These are phyloP conservation scores for Mortierella polycephala DNA, from an alignment of 371 early-diverging fungal species.

Conservation along the genomic window DNA sequence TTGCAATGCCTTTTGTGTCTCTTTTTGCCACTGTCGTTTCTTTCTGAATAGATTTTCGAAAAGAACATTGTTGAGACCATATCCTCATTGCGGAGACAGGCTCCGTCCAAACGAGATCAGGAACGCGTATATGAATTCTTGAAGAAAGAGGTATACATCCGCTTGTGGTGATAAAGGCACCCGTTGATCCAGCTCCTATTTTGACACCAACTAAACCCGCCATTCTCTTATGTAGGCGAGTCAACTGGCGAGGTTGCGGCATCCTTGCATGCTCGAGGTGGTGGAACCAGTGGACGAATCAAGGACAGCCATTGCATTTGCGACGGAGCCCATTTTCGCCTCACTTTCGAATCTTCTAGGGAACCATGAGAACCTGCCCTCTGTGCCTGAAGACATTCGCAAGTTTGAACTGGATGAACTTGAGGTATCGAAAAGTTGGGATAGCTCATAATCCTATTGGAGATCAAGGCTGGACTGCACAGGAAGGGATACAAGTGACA, in stretches of 20 bases:
- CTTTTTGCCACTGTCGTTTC: neutral
- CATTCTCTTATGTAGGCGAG: slow-evolving; percentile 61
- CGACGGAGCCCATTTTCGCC: slow-evolving; percentile 79
- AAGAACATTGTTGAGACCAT: slow-evolving; percentile 72
- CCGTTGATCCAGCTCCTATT: neutral
- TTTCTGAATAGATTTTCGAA: slow-evolving; percentile 69
- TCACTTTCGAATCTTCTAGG: slow-evolving; percentile 75
- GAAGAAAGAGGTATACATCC: slow-evolving; percentile 67
- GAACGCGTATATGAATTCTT: slow-evolving; percentile 69
- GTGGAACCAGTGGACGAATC: slow-evolving; percentile 86
- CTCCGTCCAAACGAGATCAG: slow-evolving; percentile 61
- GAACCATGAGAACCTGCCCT: slow-evolving; percentile 61
- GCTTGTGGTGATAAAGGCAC: too few species aligned
- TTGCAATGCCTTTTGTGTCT: neutral
- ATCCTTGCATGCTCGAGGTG: slow-evolving; percentile 85
- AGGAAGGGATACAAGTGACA: neutral
- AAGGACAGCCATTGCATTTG: slow-evolving; percentile 79
- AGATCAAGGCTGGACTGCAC: neutral
- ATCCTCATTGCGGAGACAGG: slow-evolving; percentile 62
- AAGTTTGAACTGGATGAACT: slow-evolving; percentile 79
- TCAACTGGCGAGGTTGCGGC: slow-evolving; percentile 82
- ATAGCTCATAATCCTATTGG: too few species aligned
- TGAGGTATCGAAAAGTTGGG: slow-evolving; percentile 58
- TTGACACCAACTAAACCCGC: neutral
- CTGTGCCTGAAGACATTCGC: slow-evolving; percentile 49